These are phyloP conservation scores for Agaricales sp. DNA, from an alignment of 1,284 basidiomycete genomes.

Conservation along the genomic window DNA sequence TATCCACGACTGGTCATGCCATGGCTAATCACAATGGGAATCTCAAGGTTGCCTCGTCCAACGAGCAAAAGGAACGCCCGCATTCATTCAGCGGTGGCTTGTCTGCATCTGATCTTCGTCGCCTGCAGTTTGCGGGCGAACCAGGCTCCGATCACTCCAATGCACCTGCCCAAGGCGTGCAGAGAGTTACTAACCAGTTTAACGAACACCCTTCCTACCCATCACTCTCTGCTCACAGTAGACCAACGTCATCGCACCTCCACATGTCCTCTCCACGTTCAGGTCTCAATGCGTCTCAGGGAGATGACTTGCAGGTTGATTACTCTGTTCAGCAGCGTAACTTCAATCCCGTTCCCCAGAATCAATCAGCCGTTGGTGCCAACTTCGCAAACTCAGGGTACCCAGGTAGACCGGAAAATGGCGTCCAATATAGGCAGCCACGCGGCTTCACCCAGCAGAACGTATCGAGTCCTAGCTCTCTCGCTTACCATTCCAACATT, in stretches of 20 bases:
- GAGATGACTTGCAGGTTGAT: conserved; percentile 47
- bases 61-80: conserved; percentile 61
- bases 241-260: conserved; percentile 37
- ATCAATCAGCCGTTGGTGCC: conserved; percentile 19
- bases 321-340: conserved; percentile 47
- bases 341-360: conserved; percentile 32
- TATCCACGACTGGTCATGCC: conserved; percentile 40
- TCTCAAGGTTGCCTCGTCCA: conserved; percentile 37
- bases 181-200: conserved; percentile 35
- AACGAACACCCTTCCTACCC: conserved; percentile 62
- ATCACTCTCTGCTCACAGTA: conserved; percentile 34
- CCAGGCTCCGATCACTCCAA: conserved; percentile 27
- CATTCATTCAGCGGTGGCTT: conserved; percentile 72
- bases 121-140: conserved; percentile 58
- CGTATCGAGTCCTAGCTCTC: conserved; percentile 39
- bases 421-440: conserved; percentile 29
- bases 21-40: conserved; percentile 40
- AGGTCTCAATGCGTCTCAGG: conserved; percentile 22
- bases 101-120: conserved; percentile 59
- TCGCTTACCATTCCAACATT: conserved; percentile 41
- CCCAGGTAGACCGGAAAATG: conserved; percentile 37
- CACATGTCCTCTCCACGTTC: conserved; percentile 27
- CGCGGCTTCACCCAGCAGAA: conserved; percentile 49
- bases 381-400: conserved; percentile 31
- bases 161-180: conserved; percentile 21